Conservation (phyloP, 208 protist species). For the Trypanosoma avium region DNA sequence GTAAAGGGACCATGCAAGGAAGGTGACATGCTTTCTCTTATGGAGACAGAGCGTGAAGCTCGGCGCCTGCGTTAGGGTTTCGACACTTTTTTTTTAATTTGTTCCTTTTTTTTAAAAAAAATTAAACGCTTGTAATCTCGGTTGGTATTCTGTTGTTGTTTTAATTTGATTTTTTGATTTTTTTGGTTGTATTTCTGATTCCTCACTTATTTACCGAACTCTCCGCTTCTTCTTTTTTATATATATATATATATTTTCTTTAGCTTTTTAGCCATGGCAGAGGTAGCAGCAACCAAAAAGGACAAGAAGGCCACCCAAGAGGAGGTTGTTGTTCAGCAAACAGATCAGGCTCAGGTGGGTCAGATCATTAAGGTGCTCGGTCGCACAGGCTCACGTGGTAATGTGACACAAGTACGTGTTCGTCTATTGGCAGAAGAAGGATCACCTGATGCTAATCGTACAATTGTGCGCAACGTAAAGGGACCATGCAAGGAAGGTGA, state of each 20-base stretch:
- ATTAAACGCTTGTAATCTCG: too few relatives aligned
- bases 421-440: constrained; percentile 92
- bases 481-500: constrained; percentile 98
- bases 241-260: constrained; percentile 7
- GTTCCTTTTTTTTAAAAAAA: constrained; percentile 1
- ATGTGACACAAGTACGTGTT: constrained; percentile 98
- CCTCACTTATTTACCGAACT: too few relatives aligned
- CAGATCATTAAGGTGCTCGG: constrained; percentile 98
- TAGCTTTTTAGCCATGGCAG: constrained; percentile 29
- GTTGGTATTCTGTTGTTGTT: neutral
- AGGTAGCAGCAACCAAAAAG: constrained; percentile 66
- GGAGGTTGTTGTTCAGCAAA: constrained; percentile 68
- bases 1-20: constrained; percentile 99
- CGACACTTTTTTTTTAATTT: constrained; percentile 18
- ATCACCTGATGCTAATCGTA: constrained; percentile 90
- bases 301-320: constrained; percentile 77
- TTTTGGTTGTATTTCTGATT: too few relatives aligned
- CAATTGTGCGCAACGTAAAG: constrained; percentile 99
- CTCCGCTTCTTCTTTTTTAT: constrained; percentile 7
- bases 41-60: constrained; percentile 99
- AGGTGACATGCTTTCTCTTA: constrained; percentile 98
- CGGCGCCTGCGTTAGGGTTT: constrained; percentile 97
- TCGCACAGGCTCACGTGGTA: constrained; percentile 99
- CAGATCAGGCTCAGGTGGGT: constrained; percentile 91
- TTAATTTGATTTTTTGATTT: neutral